Conservation (phyloP, 768 basidiomycete genomes). For the Tylopilus sp. region DNA sequence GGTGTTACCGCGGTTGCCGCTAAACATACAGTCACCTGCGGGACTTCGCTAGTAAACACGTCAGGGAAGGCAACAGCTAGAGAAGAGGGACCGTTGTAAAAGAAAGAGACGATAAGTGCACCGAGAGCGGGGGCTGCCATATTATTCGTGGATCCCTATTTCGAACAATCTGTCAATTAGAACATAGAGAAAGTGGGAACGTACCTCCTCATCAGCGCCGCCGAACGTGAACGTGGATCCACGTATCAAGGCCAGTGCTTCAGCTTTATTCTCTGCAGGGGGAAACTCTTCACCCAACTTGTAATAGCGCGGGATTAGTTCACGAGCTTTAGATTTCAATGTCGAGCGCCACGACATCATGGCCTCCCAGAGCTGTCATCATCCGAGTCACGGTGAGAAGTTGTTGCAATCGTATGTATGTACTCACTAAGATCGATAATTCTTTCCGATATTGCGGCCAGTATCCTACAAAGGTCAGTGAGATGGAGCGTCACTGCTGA, state of each 20-base stretch:
- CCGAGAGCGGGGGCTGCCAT: not conserved
- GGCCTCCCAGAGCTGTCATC: not conserved
- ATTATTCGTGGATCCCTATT: not conserved
- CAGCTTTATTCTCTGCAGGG: no score
- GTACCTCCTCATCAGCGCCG: not conserved
- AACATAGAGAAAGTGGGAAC: no score
- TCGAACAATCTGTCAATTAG: not conserved
- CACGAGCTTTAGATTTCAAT: no score
- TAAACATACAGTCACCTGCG: not conserved
- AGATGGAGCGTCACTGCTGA: not conserved
- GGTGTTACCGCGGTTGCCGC: not conserved
- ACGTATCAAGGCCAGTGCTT: no score
- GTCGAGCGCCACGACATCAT: not conserved
- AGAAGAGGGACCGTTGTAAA: not conserved
- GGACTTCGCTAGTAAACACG: not conserved
- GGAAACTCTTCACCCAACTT: no score
- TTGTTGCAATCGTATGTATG: not conserved
- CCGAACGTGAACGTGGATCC: no score
- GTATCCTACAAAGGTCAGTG: not conserved
- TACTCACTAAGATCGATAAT: not conserved
- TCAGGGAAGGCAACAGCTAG: not conserved
- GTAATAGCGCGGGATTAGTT: no score
- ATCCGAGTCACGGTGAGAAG: not conserved
- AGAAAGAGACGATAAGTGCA: not conserved
- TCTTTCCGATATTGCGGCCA: not conserved